A percentile compares a stretch with the other conserved stretches of the same genome.
Evolutionary conservation across 108 stramenopile genomes (phyloP).

Genomic region (Epipyxis sp.): DNA sequence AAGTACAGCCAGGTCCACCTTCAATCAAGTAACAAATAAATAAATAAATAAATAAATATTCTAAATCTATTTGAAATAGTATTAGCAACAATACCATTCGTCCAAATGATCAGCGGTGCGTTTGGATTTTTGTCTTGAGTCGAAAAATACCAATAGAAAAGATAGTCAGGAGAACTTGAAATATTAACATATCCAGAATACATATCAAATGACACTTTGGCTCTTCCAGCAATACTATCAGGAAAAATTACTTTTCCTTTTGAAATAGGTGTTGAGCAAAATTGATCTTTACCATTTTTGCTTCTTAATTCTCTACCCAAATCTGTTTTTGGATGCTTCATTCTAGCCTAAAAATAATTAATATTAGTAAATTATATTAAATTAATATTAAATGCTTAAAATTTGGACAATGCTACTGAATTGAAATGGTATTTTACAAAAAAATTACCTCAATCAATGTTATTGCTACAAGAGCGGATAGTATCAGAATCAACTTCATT

Average conservation of each 20-base stretch:
- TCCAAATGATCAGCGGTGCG: constrained; percentile 26
- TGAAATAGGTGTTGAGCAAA: constrained; percentile 21
- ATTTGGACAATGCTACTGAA: too few relatives aligned
- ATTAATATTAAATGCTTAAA: too few relatives aligned
- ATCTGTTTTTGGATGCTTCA: too few relatives aligned
- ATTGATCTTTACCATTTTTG: background rate
- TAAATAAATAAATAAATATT: background rate
- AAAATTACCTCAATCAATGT: too few relatives aligned
- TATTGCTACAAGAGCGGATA: too few relatives aligned
- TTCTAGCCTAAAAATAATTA: too few relatives aligned
- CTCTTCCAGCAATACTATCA: constrained; percentile 17
- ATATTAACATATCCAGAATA: constrained; percentile 27
- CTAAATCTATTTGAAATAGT: too few relatives aligned
- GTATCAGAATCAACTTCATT: too few relatives aligned
- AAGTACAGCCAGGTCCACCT: constrained; percentile 14
- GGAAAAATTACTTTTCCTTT: constrained; percentile 10
- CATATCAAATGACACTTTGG: constrained; percentile 23
- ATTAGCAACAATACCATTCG: constrained; percentile 23
- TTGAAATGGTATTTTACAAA: too few relatives aligned
- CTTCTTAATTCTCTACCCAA: too few relatives aligned
- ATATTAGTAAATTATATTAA: too few relatives aligned
- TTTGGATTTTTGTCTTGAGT: background rate
- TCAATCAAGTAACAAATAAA: background rate
- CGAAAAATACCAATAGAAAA: constrained; percentile 29
- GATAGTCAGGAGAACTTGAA: background rate